phyloP scores from a whole-genome alignment of 202 grass and related monocot species.

The Cymbopogon flexuosus region DNA sequence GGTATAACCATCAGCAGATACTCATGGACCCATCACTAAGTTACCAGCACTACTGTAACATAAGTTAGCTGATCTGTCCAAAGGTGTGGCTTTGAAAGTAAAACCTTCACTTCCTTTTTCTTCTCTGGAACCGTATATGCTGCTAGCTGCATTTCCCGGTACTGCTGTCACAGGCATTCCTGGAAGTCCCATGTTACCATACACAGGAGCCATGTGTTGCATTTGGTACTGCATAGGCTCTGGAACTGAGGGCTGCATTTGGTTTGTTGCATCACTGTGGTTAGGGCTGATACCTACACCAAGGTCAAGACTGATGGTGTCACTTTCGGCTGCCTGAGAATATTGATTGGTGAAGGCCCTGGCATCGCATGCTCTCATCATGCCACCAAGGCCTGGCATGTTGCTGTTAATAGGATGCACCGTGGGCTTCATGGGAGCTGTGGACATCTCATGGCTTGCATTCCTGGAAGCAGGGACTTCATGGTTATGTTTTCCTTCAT shows the following conservation, averaged over 20 bases:
- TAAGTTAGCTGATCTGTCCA: constrained; percentile 67
- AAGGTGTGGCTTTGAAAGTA: constrained; percentile 60
- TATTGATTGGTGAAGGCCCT: constrained; percentile 49
- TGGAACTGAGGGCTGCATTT: constrained; percentile 32
- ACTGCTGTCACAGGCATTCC: constrained; percentile 38
- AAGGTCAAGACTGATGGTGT: constrained; percentile 82
- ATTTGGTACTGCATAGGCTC: constrained; percentile 63
- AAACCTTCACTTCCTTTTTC: constrained; percentile 63
- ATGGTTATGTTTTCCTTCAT: constrained; percentile 99
- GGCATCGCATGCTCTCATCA: constrained; percentile 58
- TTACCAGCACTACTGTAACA: constrained; percentile 77
- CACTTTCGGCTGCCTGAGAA: constrained; percentile 49
- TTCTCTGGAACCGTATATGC: constrained; percentile 48
- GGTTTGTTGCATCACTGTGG: constrained; percentile 49
- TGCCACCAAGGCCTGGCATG: constrained; percentile 44
- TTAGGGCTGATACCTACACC: constrained; percentile 85
- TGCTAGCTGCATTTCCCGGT: constrained; percentile 35
- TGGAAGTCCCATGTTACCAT: constrained; percentile 38
- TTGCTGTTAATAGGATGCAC: constrained; percentile 37
- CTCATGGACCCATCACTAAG: constrained; percentile 72
- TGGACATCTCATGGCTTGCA: constrained; percentile 49
- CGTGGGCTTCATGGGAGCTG: constrained; percentile 36
- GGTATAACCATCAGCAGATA: constrained; percentile 13
- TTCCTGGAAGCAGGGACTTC: constrained; percentile 81
- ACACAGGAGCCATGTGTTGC: constrained; percentile 43